Percentiles rank a stretch among this genome's conserved stretches.
phyloP scores from a whole-genome alignment of 2,329 filamentous ascomycete genomes.

The Beauveria brongniartii region DNA sequence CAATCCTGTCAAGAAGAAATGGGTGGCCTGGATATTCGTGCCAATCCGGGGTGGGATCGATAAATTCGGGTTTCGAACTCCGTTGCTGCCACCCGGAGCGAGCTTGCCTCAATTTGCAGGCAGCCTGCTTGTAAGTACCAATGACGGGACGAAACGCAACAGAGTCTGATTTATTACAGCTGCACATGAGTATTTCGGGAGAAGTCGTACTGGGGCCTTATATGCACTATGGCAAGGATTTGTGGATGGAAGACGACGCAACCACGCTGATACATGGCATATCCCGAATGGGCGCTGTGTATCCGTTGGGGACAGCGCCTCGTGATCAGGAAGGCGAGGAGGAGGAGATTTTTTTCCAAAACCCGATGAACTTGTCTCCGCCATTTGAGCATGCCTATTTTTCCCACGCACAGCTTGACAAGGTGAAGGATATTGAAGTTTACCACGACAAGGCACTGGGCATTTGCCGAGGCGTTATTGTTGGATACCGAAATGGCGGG shows the following conservation, averaged over 20 bases:
- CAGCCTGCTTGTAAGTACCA: background rate
- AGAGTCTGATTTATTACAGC: background rate
- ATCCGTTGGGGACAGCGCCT: background rate
- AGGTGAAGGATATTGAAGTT: background rate
- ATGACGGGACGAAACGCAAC: background rate
- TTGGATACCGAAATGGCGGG: background rate
- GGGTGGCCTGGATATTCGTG: conserved; percentile 7
- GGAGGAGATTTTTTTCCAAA: background rate
- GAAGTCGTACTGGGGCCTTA: conserved; percentile 2
- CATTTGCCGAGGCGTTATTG: conserved; percentile 2
- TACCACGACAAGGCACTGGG: conserved; percentile 4
- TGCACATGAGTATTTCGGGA: background rate
- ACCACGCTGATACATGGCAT: conserved; percentile 7
- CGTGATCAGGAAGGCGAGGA: background rate
- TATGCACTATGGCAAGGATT: background rate
- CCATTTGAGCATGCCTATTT: conserved; percentile 6
- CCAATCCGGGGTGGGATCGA: background rate
- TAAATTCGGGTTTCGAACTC: conserved; percentile 3
- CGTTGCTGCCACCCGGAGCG: background rate
- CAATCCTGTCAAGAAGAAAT: conserved; percentile 5
- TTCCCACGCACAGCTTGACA: background rate
- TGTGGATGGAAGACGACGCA: conserved; percentile 6
- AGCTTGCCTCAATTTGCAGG: background rate
- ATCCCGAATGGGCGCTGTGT: background rate
- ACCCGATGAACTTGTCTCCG: background rate